Conservation (phyloP, 495 filamentous ascomycete genomes). For the Hyaloscypha bicolor region DNA sequence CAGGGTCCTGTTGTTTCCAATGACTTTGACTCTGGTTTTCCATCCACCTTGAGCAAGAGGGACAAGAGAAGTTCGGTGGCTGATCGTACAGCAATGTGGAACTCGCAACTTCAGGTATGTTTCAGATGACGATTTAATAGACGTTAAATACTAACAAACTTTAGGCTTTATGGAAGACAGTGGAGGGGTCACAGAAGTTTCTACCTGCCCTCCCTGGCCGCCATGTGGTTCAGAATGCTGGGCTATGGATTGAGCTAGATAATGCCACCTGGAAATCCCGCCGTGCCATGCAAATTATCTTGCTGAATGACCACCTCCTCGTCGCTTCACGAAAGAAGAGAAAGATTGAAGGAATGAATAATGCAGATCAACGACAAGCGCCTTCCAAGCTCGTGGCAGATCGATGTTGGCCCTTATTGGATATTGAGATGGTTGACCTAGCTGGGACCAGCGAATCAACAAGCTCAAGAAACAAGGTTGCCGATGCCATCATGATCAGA, state of each 20-base stretch:
- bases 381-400: slow-evolving; percentile 85
- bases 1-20: slow-evolving; percentile 30
- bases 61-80: slow-evolving; percentile 83
- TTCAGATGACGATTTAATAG: slow-evolving; percentile 18
- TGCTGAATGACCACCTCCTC: slow-evolving; percentile 94
- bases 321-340: slow-evolving; percentile 90
- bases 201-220: slow-evolving; percentile 87
- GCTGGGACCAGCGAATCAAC: slow-evolving; percentile 60
- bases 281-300: slow-evolving; percentile 80
- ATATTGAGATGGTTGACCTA: slow-evolving; percentile 92
- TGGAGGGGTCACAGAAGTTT: slow-evolving; percentile 97
- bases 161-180: slow-evolving; percentile 82
- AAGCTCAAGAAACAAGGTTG: slow-evolving; percentile 64
- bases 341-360: slow-evolving; percentile 68
- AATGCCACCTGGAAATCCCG: slow-evolving; percentile 93
- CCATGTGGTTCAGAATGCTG: slow-evolving; percentile 88
- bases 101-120: slow-evolving; percentile 66
- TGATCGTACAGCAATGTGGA: slow-evolving; percentile 95
- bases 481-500: slow-evolving; percentile 88
- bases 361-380: slow-evolving; percentile 50
- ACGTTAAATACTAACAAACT: slow-evolving; percentile 12
- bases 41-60: slow-evolving; percentile 57
- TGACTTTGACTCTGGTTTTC: slow-evolving; percentile 42
- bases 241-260: slow-evolving; percentile 93
- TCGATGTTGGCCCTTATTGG: slow-evolving; percentile 90